Evolutionary conservation across 108 stramenopile species (phyloP).

Genomic region (Pseudonitzschia multiseries): DNA sequence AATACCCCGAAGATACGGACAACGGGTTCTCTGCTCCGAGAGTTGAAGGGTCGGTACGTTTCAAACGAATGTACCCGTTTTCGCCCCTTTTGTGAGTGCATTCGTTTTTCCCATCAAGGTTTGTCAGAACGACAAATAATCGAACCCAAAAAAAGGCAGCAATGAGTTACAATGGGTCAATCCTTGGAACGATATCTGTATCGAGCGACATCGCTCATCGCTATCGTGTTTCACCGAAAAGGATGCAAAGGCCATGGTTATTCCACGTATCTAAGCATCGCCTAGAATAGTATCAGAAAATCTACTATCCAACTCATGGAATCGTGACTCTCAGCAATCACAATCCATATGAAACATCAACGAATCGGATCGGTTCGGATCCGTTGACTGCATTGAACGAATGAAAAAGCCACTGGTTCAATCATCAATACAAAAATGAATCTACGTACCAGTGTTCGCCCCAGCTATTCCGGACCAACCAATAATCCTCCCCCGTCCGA

Average conservation of each 20-base stretch:
- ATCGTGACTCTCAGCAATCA: too few relatives aligned
- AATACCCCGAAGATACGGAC: conserved; percentile 22
- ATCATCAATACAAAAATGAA: background rate
- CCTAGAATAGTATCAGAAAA: too few relatives aligned
- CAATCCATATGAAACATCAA: too few relatives aligned
- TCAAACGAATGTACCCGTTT: conserved; percentile 76
- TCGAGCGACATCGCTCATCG: too few relatives aligned
- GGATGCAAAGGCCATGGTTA: too few relatives aligned
- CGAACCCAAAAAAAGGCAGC: background rate
- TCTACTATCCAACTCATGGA: too few relatives aligned
- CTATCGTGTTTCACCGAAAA: too few relatives aligned
- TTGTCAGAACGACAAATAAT: too few relatives aligned
- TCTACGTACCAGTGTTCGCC: conserved; percentile 50
- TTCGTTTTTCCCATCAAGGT: background rate
- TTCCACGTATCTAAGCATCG: too few relatives aligned
- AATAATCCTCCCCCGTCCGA: conserved; percentile 70
- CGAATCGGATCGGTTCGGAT: background rate
- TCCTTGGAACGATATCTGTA: too few relatives aligned
- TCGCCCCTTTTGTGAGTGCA: conserved; percentile 44
- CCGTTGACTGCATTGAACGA: background rate
- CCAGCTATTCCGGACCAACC: conserved; percentile 83
- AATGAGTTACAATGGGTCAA: too few relatives aligned
- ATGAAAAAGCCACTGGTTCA: background rate
- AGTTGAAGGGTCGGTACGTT: conserved; percentile 51
- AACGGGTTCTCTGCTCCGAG: conserved; percentile 36